Conservation (phyloP, 2,329 filamentous ascomycete genomes). For the Verticillium dahliae region DNA sequence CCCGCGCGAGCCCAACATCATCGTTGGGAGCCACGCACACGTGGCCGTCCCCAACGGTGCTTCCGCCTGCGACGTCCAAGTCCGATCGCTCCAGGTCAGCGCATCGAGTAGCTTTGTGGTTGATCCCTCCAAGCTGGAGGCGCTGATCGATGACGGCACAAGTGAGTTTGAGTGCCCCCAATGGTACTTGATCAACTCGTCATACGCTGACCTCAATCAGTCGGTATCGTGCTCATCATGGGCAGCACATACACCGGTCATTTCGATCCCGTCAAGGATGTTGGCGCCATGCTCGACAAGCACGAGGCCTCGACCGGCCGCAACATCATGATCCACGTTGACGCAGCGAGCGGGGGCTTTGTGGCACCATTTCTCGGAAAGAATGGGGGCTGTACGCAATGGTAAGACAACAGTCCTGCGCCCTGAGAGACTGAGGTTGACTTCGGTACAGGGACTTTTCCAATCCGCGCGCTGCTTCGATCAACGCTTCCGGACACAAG, state of each 20-base stretch:
- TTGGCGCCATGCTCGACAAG: background rate
- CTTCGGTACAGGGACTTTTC: background rate
- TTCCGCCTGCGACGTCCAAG: background rate
- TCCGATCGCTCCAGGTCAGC: background rate
- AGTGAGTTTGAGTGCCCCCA: background rate
- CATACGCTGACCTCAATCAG: background rate
- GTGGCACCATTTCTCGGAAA: background rate
- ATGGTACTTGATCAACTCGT: background rate
- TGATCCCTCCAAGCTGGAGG: background rate
- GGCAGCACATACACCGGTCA: background rate
- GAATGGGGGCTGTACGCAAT: background rate
- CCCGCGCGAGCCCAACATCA: background rate
- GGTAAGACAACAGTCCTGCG: background rate
- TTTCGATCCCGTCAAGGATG: background rate
- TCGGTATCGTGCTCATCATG: background rate
- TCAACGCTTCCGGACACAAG: background rate
- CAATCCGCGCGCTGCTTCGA: background rate
- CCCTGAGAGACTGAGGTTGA: background rate
- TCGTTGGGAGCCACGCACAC: background rate
- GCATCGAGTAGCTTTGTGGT: background rate
- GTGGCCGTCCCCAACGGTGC: background rate
- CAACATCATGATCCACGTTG: background rate
- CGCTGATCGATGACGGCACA: background rate
- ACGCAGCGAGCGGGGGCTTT: background rate
- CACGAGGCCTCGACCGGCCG: background rate